Base-by-base conservation (phyloP, 163 green algal species). In the Volvox carteri region DNA sequence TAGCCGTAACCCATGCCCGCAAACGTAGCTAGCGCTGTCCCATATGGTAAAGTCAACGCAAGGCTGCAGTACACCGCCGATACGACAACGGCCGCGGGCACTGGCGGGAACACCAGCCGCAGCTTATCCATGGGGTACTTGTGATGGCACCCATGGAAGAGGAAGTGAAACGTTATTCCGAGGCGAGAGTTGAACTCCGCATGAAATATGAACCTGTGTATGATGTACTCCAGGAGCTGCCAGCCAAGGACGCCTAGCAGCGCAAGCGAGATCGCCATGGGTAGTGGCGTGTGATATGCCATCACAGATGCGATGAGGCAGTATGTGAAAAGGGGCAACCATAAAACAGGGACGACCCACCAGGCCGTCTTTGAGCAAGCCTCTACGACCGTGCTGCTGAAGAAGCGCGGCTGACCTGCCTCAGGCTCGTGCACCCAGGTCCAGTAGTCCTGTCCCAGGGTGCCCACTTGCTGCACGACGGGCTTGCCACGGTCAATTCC, bases 131-230 rank as follows among this genome's bases (percentile, higher is more conserved):
- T 94, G 4, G 97, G 97, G 86, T 94, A 97, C 94, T 99, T 99
- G 95, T 99, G 97, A 86, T 99, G 97, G 89, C 94, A 97, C 46
- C 97, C 97, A 73, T 99, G 97, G 74, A 99, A 95, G 0, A 99
- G 87, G 84, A 98, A 99, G 87, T 99, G 97, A 1, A 98, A 79
- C 0, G 94, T 96, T 89, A 97, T 97, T 84, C 85, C 90, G 74
- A 81, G 92, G 56, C 92, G 95, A n/a, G 72, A 90, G 6, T 58
- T 91, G 1, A 94, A 88, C 7, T 77, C n/a, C 4, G 87, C 86
- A 85, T 99, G 97, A 92, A 99, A 99, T 0, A 97, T 58, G 76
- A 96, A 99, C 11, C 97, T 92, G 85, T 99, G 97, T 48, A 99
- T 92, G 6, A 73, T 50, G 89, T 99, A 99, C 91, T 99, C 97